Conservation (phyloP, 768 basidiomycete species). For the Termitomyces sp. region DNA sequence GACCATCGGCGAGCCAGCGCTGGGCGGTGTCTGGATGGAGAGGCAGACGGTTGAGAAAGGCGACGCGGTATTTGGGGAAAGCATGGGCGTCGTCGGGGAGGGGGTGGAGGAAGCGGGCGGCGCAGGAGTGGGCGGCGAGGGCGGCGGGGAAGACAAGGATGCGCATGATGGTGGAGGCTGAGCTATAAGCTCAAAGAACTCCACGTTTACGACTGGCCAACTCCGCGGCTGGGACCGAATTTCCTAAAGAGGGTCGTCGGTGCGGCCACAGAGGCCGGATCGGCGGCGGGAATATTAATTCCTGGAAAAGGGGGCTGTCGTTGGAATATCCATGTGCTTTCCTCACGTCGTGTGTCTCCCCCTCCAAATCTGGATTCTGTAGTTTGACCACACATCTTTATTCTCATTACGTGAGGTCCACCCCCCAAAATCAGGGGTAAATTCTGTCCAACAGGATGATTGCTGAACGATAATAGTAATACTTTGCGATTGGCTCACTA, state of each 20-base stretch:
- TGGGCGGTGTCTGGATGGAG: conserved; percentile 67
- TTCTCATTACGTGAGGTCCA: conserved; percentile 49
- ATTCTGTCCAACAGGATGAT: conserved; percentile 4
- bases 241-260: conserved; percentile 10
- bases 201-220: conserved; percentile 5
- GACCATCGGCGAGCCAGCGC: conserved; percentile 67
- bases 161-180: conserved; percentile 6
- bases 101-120: conserved; percentile 52
- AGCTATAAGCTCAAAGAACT: background rate
- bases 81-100: conserved; percentile 78
- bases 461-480: conserved; percentile 5
- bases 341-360: conserved; percentile 20
- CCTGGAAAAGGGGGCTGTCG: conserved; percentile 10
- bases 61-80: conserved; percentile 76
- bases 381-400: conserved; percentile 14
- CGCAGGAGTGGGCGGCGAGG: conserved; percentile 21
- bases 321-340: conserved; percentile 22
- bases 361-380: conserved; percentile 29
- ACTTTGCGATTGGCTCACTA: conserved; percentile 26
- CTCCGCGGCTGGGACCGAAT: conserved; percentile 14
- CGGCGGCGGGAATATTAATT: conserved; percentile 14
- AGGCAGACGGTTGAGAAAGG: conserved; percentile 77
- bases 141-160: conserved; percentile 16
- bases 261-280: background rate
- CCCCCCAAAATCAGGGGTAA: conserved; percentile 56